Evolutionary conservation across 176 grass and related monocot species (phyloP).

Genomic region (Cocos nucifera): DNA sequence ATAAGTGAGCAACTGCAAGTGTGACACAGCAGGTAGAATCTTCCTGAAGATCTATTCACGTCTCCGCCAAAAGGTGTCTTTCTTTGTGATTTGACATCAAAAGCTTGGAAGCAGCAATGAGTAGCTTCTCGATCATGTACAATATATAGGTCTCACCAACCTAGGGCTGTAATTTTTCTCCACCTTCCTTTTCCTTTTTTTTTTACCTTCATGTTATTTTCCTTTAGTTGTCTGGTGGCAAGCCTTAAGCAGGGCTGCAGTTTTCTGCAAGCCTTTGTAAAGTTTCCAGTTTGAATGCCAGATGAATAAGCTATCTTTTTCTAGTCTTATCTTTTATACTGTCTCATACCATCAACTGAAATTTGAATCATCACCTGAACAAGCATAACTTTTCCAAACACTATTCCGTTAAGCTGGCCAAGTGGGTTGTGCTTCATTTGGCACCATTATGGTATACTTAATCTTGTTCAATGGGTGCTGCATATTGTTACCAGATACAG

Average conservation of each 20-base stretch:
- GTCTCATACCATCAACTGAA: too few species aligned
- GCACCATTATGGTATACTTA: too few species aligned
- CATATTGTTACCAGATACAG: too few species aligned
- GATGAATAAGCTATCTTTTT: slow-evolving; percentile 25
- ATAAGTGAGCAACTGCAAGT: slow-evolving; percentile 11
- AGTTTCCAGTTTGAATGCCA: slow-evolving; percentile 38
- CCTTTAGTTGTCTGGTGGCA: slow-evolving; percentile 27
- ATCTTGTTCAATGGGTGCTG: too few species aligned
- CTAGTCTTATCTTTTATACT: slow-evolving; percentile 9
- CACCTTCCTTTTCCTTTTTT: slow-evolving; percentile 49
- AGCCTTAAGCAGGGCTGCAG: slow-evolving; percentile 1
- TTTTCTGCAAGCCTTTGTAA: slow-evolving; percentile 9
- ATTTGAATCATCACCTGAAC: too few species aligned
- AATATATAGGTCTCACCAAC: slow-evolving; percentile 30
- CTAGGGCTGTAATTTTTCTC: slow-evolving; percentile 21
- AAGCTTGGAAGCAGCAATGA: slow-evolving; percentile 18
- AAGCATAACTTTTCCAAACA: too few species aligned
- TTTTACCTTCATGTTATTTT: slow-evolving; percentile 31
- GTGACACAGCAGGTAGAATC: slow-evolving; percentile 28
- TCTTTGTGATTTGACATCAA: too few species aligned
- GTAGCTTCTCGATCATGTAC: slow-evolving; percentile 40
- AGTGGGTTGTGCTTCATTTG: too few species aligned
- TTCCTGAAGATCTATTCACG: slow-evolving; percentile 17
- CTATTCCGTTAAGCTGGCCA: too few species aligned
- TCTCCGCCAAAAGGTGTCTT: not conserved